phyloP scores from a whole-genome alignment of 805 yeast genomes.

The Yarrowia osloensis region DNA sequence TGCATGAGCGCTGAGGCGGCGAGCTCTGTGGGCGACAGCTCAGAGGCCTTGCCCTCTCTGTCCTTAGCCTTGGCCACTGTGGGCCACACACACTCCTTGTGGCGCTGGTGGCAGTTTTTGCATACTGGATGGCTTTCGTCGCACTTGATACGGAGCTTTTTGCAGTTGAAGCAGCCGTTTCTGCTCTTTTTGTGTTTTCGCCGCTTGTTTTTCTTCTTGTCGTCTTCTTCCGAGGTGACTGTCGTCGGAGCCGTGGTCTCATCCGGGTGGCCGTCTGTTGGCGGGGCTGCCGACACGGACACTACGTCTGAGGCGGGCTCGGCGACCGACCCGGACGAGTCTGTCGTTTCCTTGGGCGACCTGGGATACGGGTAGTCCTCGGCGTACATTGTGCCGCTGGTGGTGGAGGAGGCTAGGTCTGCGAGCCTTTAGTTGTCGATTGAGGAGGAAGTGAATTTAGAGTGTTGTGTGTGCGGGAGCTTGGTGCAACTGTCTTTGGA shows the following conservation, averaged over 20 bases:
- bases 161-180: conserved; percentile 38
- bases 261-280: neutral
- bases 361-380: conserved; percentile 23
- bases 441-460: conserved; percentile 11
- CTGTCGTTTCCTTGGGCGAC: conserved; percentile 24
- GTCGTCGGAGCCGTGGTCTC: neutral
- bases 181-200: conserved; percentile 37
- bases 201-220: conserved; percentile 33
- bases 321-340: conserved; percentile 16
- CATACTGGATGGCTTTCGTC: conserved; percentile 37
- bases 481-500: conserved; percentile 3
- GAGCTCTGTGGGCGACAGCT: conserved; percentile 16
- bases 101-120: conserved; percentile 34
- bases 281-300: neutral
- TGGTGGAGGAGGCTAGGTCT: neutral
- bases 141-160: conserved; percentile 37
- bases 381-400: conserved; percentile 16
- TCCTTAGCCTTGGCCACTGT: conserved; percentile 12
- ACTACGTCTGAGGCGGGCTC: neutral
- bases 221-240: conserved; percentile 15
- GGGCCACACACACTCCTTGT: conserved; percentile 34
- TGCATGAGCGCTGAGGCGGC: conserved; percentile 24
- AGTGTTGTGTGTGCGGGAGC: conserved; percentile 18
- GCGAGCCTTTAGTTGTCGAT: neutral
- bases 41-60: neutral